These are phyloP conservation scores for Suillus americanus DNA, from an alignment of 768 basidiomycete species.

Conservation along the genomic window DNA sequence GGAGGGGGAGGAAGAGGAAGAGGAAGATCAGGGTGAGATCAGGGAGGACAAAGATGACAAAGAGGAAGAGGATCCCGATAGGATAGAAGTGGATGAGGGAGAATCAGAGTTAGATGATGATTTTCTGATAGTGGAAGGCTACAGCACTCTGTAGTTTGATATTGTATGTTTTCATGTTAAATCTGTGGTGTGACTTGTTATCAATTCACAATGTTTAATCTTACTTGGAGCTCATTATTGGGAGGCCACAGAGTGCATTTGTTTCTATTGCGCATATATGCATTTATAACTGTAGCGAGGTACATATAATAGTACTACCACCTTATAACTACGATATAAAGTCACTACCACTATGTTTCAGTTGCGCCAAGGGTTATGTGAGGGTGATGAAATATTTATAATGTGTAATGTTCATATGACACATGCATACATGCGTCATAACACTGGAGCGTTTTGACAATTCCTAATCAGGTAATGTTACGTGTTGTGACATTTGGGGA, in stretches of 20 bases:
- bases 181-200: no score
- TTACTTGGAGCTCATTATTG: no score
- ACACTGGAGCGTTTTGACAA: background rate
- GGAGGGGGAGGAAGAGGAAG: background rate
- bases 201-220: no score
- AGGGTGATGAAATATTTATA: background rate
- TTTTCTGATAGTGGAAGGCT: background rate
- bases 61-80: background rate
- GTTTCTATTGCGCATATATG: no score
- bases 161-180: no score
- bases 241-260: no score
- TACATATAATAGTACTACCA: background rate
- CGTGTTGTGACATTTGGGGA: background rate
- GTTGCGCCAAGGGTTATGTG: background rate
- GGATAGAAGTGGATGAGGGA: background rate
- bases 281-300: no score
- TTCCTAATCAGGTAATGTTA: background rate
- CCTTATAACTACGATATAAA: background rate
- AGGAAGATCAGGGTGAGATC: background rate
- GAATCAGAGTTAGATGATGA: conserved; percentile 8
- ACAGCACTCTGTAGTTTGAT: background rate
- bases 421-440: background rate
- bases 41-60: background rate
- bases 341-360: background rate
- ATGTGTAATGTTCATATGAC: background rate